Conservation (phyloP, 345 rosid species). For the Pseudoturritis turrita region DNA sequence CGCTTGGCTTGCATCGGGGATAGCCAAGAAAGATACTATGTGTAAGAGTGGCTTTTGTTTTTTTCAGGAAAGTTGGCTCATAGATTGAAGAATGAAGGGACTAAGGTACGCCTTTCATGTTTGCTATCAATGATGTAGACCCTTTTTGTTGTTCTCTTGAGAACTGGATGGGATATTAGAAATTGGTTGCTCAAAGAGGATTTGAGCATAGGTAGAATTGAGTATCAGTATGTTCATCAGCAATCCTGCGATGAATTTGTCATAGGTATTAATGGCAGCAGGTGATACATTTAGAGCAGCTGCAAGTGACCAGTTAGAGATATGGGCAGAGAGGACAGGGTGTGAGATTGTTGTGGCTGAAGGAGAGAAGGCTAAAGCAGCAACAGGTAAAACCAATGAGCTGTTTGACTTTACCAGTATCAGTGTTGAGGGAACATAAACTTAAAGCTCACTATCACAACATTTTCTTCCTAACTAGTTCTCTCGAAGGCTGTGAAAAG, state of each 20-base stretch:
- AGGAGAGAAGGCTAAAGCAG: conserved; percentile 72
- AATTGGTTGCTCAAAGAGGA: background rate
- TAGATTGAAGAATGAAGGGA: conserved; percentile 81
- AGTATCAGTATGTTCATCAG: conserved; percentile 29
- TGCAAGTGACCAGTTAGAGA: conserved; percentile 92
- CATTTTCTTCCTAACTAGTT: conserved; percentile 68
- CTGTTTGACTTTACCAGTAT: background rate
- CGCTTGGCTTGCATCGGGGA: background rate
- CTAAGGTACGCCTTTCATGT: conserved; percentile 49
- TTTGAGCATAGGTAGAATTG: background rate
- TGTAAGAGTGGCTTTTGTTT: conserved; percentile 16
- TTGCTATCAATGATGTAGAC: background rate
- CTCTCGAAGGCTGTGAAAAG: conserved; percentile 87
- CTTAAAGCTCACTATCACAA: conserved; percentile 25
- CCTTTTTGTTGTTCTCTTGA: background rate
- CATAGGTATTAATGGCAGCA: conserved; percentile 88
- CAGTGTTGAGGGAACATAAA: background rate
- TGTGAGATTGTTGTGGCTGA: conserved; percentile 87
- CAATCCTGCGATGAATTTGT: conserved; percentile 31
- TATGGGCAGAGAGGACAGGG: conserved; percentile 93
- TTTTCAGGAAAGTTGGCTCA: conserved; percentile 88
- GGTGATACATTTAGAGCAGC: conserved; percentile 99
- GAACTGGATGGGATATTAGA: background rate
- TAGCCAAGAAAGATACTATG: background rate
- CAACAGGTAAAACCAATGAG: conserved; percentile 54